Base-by-base conservation (phyloP, 257 asterid species). In the Lithospermum erythrorhizon region DNA sequence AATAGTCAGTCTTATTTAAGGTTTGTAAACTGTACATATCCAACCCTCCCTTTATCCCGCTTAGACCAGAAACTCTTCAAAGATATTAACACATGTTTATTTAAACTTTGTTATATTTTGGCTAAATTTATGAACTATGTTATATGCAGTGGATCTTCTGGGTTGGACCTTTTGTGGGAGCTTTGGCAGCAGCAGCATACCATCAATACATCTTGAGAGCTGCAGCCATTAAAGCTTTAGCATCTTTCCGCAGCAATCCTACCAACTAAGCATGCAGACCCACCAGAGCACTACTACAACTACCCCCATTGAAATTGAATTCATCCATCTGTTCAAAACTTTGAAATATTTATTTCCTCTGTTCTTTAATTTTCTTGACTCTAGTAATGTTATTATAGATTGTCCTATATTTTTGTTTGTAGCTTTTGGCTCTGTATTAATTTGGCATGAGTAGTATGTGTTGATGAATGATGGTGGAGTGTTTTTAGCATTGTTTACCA, bases 101-200 rank as follows among this genome's bases (percentile, higher is more conserved):
- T n/a, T n/a, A n/a, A n/a, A 32, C 7, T 8, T 35, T 35, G 13
- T 24, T 41, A 22, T 29, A 35, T 55, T 2, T 35, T 4, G 29
- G 49, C 20, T 20, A 22, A 24, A 5, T 65, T 41, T 45, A 22
- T 29, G 37, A 41, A 55, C 29, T 25, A 1, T 17, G 2, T n/a
- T 18, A 61, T 9, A 41, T 69, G 76, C 87, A 89, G 96, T 89
- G 96, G 96, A 89, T 89, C 9, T 88, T 88, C 79, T 88, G 95
- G 96, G 95, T 89, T 29, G 95, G 96, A 19, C 96, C 96, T n/a
- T 75, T 89, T 5, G 79, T 82, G 30, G 97, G 97, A 63, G 97
- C 97, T 7, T 16, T 76, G 65, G 83, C 82, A 9, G 96, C 96
- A 64, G 91, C 96, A 62, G 87, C 87, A 20, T 87, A 87, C 72